Percentiles rank a stretch among this genome's conserved stretches.
Evolutionary conservation across 176 grass and related monocot genomes (phyloP).

Genomic region (Raddia guianensis): DNA sequence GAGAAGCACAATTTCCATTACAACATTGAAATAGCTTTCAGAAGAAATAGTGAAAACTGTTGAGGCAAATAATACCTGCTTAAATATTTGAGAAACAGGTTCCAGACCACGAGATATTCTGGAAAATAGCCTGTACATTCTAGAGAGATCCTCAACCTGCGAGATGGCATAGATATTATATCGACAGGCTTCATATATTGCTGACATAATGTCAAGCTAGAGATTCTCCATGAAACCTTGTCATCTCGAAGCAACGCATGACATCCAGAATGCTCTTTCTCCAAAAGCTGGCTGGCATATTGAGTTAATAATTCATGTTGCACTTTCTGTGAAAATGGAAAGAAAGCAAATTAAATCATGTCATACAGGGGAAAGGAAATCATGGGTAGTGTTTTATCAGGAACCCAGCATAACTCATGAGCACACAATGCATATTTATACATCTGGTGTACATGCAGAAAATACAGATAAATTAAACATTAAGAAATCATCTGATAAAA

Average conservation of each 20-base stretch:
- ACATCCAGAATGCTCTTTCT: constrained; percentile 84
- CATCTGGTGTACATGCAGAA: background rate
- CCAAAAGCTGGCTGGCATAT: constrained; percentile 68
- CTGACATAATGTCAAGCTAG: background rate
- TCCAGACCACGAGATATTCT: constrained; percentile 73
- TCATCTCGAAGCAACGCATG: constrained; percentile 70
- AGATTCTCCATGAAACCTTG: constrained; percentile 50
- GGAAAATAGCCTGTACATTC: constrained; percentile 82
- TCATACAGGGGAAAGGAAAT: background rate
- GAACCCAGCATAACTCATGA: background rate
- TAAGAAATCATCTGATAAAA: background rate
- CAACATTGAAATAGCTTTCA: constrained; percentile 23
- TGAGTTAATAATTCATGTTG: constrained; percentile 70
- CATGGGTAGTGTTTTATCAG: background rate
- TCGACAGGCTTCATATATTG: constrained; percentile 3
- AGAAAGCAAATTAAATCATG: constrained; percentile 3
- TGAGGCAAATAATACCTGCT: constrained; percentile 53
- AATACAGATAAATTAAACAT: background rate
- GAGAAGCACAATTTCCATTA: background rate
- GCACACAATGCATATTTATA: background rate
- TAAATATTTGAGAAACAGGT: constrained; percentile 85
- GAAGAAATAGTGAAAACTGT: background rate
- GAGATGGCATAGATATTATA: constrained; percentile 24
- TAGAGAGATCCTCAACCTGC: constrained; percentile 77
- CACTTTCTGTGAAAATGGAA: constrained; percentile 56